phyloP scores from a whole-genome alignment of 2,329 filamentous ascomycete species.

The Xylaria sp. region DNA sequence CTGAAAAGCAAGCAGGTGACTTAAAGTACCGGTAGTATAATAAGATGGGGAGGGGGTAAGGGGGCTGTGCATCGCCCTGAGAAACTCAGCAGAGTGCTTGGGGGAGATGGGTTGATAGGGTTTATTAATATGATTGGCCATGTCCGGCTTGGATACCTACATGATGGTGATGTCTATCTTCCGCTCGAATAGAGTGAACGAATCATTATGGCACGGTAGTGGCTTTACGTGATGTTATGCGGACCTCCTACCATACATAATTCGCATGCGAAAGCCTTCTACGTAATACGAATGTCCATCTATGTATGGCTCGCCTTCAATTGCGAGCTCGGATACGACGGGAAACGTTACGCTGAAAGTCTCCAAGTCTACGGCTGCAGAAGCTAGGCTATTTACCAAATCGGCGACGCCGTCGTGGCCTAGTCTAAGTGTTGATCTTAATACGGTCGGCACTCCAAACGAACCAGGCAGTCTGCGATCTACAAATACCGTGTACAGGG shows the following conservation, averaged over 20 bases:
- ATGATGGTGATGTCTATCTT: conserved; percentile 16
- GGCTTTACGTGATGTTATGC: conserved; percentile 3
- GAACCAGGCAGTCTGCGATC: neutral
- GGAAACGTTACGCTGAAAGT: neutral
- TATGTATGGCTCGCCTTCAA: neutral
- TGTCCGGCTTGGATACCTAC: conserved; percentile 11
- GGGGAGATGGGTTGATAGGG: conserved; percentile 24
- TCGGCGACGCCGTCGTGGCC: neutral
- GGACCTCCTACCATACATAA: neutral
- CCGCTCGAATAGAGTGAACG: neutral
- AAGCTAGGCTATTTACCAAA: neutral
- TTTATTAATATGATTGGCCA: conserved; percentile 25
- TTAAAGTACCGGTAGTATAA: conserved; percentile 13
- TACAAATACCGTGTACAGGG: neutral
- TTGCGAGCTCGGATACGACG: neutral
- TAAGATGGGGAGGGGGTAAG: conserved; percentile 7
- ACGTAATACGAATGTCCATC: neutral
- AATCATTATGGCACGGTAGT: conserved; percentile 22
- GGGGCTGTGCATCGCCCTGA: conserved; percentile 34
- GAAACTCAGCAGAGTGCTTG: conserved; percentile 11
- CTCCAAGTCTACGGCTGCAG: too few relatives aligned
- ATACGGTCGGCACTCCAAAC: neutral
- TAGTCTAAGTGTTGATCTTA: neutral
- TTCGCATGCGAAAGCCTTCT: conserved; percentile 4
- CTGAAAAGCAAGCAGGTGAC: conserved; percentile 31